Percentiles rank a stretch among this genome's conserved stretches.
These are phyloP conservation scores for Entomortierella lignicola DNA, from an alignment of 192 early-diverging fungal species.

Conservation along the genomic window DNA sequence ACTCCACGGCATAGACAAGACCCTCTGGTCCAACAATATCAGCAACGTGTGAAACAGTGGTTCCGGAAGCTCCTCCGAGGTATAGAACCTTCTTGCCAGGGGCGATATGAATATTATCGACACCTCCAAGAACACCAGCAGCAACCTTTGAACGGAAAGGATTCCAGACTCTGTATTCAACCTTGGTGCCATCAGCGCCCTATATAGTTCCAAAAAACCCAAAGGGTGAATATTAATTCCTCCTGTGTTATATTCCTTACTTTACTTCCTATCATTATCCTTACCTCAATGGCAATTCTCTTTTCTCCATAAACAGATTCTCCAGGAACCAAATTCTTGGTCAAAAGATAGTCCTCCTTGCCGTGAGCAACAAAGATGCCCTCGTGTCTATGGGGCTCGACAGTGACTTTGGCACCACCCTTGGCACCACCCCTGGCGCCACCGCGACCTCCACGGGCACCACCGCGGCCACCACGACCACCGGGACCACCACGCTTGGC, in stretches of 20 bases:
- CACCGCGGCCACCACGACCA: constrained; percentile 65
- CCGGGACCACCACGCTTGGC: constrained; percentile 69
- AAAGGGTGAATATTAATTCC: neutral
- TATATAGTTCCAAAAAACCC: neutral
- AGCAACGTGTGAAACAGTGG: constrained; percentile 96
- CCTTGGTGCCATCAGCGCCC: constrained; percentile 93
- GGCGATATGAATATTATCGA: constrained; percentile 94
- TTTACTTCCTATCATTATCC: neutral
- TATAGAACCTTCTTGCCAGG: constrained; percentile 99
- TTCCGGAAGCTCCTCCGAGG: constrained; percentile 95
- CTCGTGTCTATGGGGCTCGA: constrained; percentile 97
- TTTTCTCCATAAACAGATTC: constrained; percentile 98
- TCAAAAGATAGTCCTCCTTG: constrained; percentile 98
- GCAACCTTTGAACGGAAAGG: constrained; percentile 99
- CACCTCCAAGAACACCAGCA: constrained; percentile 95
- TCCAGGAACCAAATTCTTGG: constrained; percentile 98
- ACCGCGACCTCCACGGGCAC: constrained; percentile 65
- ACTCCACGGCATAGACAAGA: constrained; percentile 98
- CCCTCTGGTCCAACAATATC: constrained; percentile 97
- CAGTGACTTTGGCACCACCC: constrained; percentile 93
- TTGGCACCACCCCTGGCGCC: constrained; percentile 79
- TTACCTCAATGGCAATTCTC: constrained; percentile 89
- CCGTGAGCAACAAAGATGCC: constrained; percentile 97
- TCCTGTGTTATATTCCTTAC: neutral
- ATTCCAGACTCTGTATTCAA: constrained; percentile 99